Base-by-base conservation (phyloP, 2,329 filamentous ascomycete genomes). In the Aspergillus sp. region DNA sequence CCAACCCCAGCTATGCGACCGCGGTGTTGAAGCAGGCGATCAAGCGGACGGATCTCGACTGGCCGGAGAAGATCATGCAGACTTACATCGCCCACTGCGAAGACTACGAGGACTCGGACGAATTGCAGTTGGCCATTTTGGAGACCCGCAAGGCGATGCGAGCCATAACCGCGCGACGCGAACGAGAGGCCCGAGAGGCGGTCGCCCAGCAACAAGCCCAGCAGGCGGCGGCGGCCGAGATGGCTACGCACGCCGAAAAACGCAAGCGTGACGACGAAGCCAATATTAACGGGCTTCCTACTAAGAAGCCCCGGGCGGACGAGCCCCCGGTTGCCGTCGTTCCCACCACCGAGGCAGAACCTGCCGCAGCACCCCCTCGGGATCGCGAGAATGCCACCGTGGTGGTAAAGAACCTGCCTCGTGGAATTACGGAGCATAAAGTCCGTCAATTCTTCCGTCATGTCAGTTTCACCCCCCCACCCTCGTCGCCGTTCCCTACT, bases 331-430 rank as follows among this genome's bases (percentile, higher is more conserved):
- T n/a, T 6, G 36, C 14, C 4, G 59, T 66, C 14, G 52, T 60
- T 66, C 67, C 72, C 14, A 75, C 75, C 11, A 69, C 69, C 20
- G 71, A 71, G 32, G 59, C 69, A 6, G 73, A 69, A 66, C 67
- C 62, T 53, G 67, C 63, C 59, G 73, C 36, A 42, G 78, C 31
- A n/a, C 75, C 82, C 31, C 94, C 91, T 74, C 88, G 95, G 57
- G 93, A 99, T 75, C 88, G 95, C 47, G 95, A 99, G 72, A 90
- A 98, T 74, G 89, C 92, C 0, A 93, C 91, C 0, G 84, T 98
- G 52, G 85, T 96, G 55, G 88, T 96, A 4, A 87, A 85, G 54
- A 90, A 92, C 66, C 77, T 99, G 24, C 92, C 95, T 1, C 68
- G 73, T 3, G 85, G 89, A 56, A 85, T 87, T 0, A 87, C 87